Evolutionary conservation across 495 filamentous ascomycete species (phyloP).

Genomic region (Xylona heveae): DNA sequence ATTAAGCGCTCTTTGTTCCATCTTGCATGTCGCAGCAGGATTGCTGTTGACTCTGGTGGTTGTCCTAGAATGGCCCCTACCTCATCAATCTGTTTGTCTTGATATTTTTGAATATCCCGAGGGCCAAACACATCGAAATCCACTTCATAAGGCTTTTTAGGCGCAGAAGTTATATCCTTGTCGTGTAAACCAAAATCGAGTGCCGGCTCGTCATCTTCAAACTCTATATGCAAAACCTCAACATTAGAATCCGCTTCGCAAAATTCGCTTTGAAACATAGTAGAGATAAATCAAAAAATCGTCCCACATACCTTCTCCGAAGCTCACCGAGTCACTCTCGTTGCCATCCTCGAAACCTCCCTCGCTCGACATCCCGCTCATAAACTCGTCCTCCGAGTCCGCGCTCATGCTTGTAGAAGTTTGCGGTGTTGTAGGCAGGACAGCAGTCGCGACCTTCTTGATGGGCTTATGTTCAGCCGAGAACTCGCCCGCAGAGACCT

Average conservation of each 20-base stretch:
- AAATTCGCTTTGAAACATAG: slow-evolving; percentile 2
- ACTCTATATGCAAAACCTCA: slow-evolving; percentile 29
- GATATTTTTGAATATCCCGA: slow-evolving; percentile 56
- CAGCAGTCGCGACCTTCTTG: slow-evolving; percentile 21
- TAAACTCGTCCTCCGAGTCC: slow-evolving; percentile 95
- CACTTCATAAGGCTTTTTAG: slow-evolving; percentile 61
- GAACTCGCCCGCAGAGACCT: too few relatives aligned
- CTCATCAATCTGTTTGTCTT: slow-evolving; percentile 68
- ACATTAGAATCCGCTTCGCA: too few relatives aligned
- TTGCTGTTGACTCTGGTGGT: slow-evolving; percentile 68
- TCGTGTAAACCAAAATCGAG: slow-evolving; percentile 47
- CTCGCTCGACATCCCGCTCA: slow-evolving; percentile 63
- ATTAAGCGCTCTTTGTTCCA: slow-evolving; percentile 95
- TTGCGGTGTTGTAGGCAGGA: slow-evolving; percentile 36
- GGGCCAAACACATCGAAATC: slow-evolving; percentile 65
- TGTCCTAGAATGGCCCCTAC: slow-evolving; percentile 75
- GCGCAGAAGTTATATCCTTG: slow-evolving; percentile 50
- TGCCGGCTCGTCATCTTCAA: slow-evolving; percentile 55
- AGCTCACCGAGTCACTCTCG: slow-evolving; percentile 57
- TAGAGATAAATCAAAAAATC: neutral
- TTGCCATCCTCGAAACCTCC: slow-evolving; percentile 41
- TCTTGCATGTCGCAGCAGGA: slow-evolving; percentile 65
- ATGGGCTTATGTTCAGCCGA: slow-evolving; percentile 23
- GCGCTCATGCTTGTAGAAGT: slow-evolving; percentile 43
- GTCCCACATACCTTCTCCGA: slow-evolving; percentile 47